A percentile compares a stretch with the other conserved stretches of the same genome.
These are phyloP conservation scores for Corylus heterophylla DNA, from an alignment of 306 rosid genomes.

Conservation along the genomic window DNA sequence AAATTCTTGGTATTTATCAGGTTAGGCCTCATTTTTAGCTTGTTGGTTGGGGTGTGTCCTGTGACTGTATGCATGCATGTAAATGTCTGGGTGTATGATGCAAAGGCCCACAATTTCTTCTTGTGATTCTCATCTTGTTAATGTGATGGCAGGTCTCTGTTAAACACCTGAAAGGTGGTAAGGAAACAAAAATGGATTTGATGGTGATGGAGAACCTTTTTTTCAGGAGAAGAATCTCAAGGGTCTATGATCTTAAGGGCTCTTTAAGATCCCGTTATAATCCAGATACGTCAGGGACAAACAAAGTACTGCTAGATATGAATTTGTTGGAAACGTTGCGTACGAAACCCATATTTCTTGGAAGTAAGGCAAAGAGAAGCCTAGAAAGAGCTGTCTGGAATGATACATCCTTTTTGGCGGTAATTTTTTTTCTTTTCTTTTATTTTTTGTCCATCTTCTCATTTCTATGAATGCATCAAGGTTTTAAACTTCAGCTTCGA, in stretches of 20 bases:
- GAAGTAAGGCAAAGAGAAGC: conserved; percentile 90
- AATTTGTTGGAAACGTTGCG: conserved; percentile 85
- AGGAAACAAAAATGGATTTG: conserved; percentile 86
- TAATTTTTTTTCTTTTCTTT: conserved; percentile 25
- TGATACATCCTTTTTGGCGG: conserved; percentile 92
- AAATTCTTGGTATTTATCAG: conserved; percentile 93
- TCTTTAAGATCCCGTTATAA: conserved; percentile 94
- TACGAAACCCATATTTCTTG: conserved; percentile 91
- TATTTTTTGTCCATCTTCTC: not conserved
- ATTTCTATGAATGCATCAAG: conserved; percentile 6
- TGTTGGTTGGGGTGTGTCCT: not conserved
- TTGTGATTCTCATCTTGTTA: conserved; percentile 17
- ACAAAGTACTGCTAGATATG: conserved; percentile 91
- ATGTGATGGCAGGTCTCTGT: conserved; percentile 64
- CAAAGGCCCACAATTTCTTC: not conserved
- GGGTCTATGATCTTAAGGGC: conserved; percentile 96
- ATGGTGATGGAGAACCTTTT: conserved; percentile 99
- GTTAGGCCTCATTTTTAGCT: conserved; percentile 37
- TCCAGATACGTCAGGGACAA: conserved; percentile 72
- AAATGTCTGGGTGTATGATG: not conserved
- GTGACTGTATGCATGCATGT: not conserved
- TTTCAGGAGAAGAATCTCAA: conserved; percentile 76
- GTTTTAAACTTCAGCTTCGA: not conserved
- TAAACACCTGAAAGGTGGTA: conserved; percentile 86
- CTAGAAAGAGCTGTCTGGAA: conserved; percentile 98